Evolutionary conservation across 225 moss, liverwort and hornwort species (phyloP), one percentile per base, ranked within the genome.

Genomic region (Polytrichum commune): DNA sequence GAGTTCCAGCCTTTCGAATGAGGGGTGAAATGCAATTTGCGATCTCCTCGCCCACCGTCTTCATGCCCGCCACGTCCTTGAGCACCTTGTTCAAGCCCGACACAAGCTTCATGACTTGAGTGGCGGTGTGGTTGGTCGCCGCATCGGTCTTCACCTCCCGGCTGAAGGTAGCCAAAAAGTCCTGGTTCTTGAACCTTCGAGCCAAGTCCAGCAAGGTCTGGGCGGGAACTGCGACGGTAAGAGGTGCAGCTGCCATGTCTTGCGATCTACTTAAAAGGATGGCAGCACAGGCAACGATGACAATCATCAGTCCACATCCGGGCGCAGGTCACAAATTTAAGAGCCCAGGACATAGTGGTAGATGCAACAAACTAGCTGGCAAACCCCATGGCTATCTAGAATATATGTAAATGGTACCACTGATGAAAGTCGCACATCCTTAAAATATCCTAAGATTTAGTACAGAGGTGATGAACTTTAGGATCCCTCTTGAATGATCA

Each of bases 371-470:
- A 5, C 29, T 4, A 29, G 29, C 29, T 8, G 2, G 33, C 33
- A 33, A 33, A 33, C 33, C 8, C 8, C 33, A 33, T 33, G 8
- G 33, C 33, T 8, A 1, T 2, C 33, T 33, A 33, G 8, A 8
- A 33, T 8, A 0, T 1, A 33, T 33, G 33, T 33, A 33, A 8
- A 33, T 33, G 1, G 33, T 32, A 32, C 7, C 0, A 32, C 32
- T 7, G 32, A 1, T 7, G 32, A 32, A 7, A 32, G 32, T 7
- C 7, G 1, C 1, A 32, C 32, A 32, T 7, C 32, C 7, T 26
- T 1, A 7, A 7, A 32, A 7, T 0, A 1, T 1, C 32, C 7
- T 32, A 32, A 0, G 7, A 1, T 7, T 32, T 2, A 1, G 8
- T 2, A 33, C 33, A 33, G 33, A 33, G 33, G 33, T 8, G 1